Evolutionary conservation across 768 basidiomycete genomes (phyloP), one percentile per base, ranked within the genome.

Genomic region (Hypholoma sublateritium): DNA sequence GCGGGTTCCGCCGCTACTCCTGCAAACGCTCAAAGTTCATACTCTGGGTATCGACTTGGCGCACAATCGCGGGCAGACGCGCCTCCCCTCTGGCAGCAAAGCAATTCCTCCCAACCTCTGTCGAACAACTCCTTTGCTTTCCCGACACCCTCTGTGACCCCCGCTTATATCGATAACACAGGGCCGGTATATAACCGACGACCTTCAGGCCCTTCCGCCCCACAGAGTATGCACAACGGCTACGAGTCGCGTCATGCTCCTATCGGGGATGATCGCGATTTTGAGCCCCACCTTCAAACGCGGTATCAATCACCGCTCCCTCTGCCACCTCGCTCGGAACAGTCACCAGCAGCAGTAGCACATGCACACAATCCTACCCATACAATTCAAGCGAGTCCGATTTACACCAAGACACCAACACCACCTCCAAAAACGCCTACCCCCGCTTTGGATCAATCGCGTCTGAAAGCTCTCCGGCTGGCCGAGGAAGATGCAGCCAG

Each of bases 231-330:
- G 7, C 47, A 42, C 19, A 32, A 16, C 6, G 56, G 49, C 28
- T 57, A 55, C 28, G 43, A 32, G 19, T 47, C 50, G 16, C 52
- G 42, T 1, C 35, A 32, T 50, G 39, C 28, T 42, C 46, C 44
- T 52, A 17, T 49, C 49, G 34, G 47, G 51, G 47, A 52, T 54
- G 39, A 45, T 22, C 46, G 39, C 44, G 21, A 35, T 19, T 41
- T 28, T 13, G 61, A 61, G 22, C 59, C 59, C 13, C 55, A 80
- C 60, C 69, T 78, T 8, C 65, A 72, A 36, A 69, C 67, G 19
- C 78, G 84, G 17, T 87, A 86, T 66, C 75, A 78, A 44, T 71
- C 78, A 0, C 83, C 85, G 14, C 69, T 86, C 14, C 83, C 84
- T 3, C 72, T 85, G 8, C 85, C 84, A 49, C 65, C 75, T 19